phyloP scores from a whole-genome alignment of 441 rosid species.

The Francoa sonchifolia region DNA sequence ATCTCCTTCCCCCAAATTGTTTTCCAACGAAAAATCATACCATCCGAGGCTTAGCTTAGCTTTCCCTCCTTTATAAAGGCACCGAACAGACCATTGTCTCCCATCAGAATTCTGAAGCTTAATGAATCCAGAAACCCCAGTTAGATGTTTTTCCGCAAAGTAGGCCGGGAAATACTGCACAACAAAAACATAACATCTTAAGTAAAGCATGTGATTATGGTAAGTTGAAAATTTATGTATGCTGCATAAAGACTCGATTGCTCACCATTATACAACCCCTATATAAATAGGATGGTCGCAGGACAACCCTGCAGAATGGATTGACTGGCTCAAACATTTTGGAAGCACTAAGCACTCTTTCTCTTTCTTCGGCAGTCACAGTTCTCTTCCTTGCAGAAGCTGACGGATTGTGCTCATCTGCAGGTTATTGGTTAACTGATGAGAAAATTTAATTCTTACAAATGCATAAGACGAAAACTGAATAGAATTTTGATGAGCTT shows the following conservation, averaged over 20 bases:
- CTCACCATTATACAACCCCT: conserved; percentile 97
- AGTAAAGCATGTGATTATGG: background rate
- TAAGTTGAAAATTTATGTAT: background rate
- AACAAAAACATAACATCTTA: conserved; percentile 7
- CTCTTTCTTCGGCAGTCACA: conserved; percentile 90
- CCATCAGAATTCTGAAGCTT: conserved; percentile 75
- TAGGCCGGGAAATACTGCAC: conserved; percentile 90
- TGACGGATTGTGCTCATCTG: conserved; percentile 43
- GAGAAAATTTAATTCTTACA: conserved; percentile 13
- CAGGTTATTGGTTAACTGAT: conserved; percentile 11
- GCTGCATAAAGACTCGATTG: conserved; percentile 4
- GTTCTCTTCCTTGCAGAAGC: conserved; percentile 94
- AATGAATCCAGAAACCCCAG: conserved; percentile 80
- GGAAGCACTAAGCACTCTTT: conserved; percentile 78
- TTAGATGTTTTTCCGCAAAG: conserved; percentile 80
- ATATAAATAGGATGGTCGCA: conserved; percentile 90
- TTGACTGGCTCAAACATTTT: conserved; percentile 80
- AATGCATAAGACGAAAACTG: conserved; percentile 1
- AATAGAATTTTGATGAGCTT: conserved; percentile 22
- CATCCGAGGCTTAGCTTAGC: conserved; percentile 95
- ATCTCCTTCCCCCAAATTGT: conserved; percentile 91
- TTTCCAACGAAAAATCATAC: conserved; percentile 82
- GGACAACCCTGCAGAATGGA: conserved; percentile 93
- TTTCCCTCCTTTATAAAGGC: conserved; percentile 77
- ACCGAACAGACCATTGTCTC: conserved; percentile 85